Evolutionary conservation across 2,329 filamentous ascomycete genomes (phyloP).

Genomic region (Talaromyces sp.): DNA sequence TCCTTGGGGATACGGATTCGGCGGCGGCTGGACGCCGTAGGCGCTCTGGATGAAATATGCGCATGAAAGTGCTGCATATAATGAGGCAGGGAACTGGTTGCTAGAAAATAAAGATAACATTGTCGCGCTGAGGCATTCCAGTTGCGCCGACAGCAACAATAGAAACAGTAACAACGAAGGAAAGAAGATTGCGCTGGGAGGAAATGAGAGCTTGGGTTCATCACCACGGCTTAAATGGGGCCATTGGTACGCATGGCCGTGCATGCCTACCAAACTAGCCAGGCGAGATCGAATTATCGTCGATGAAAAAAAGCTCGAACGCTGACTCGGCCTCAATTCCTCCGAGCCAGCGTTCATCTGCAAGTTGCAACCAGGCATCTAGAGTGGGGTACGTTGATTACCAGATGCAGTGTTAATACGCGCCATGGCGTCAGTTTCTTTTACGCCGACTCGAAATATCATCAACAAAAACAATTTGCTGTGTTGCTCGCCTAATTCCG

Average conservation of each 20-base stretch:
- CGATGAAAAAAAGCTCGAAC: neutral
- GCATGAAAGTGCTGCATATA: neutral
- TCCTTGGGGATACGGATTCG: constrained; percentile 2
- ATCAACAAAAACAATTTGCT: too few species aligned
- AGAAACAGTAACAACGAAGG: neutral
- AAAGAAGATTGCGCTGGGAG: neutral
- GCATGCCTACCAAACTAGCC: neutral
- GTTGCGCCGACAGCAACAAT: neutral
- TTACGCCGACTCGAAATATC: too few species aligned
- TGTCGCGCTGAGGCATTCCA: neutral
- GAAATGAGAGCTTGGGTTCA: neutral
- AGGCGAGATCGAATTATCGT: neutral
- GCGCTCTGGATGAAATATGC: neutral
- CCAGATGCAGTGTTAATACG: too few species aligned
- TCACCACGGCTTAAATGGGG: neutral
- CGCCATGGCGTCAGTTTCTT: too few species aligned
- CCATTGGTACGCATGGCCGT: neutral
- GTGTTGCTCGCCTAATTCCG: too few species aligned
- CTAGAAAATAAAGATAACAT: neutral
- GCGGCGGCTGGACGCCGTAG: neutral
- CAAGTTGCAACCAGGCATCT: neutral
- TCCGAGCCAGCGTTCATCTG: neutral
- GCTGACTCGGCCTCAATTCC: neutral
- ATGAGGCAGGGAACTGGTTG: neutral
- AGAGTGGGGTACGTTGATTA: too few species aligned